Base-by-base conservation (phyloP, 2,329 filamentous ascomycete genomes). In the Fragosphaeria purpurea region DNA sequence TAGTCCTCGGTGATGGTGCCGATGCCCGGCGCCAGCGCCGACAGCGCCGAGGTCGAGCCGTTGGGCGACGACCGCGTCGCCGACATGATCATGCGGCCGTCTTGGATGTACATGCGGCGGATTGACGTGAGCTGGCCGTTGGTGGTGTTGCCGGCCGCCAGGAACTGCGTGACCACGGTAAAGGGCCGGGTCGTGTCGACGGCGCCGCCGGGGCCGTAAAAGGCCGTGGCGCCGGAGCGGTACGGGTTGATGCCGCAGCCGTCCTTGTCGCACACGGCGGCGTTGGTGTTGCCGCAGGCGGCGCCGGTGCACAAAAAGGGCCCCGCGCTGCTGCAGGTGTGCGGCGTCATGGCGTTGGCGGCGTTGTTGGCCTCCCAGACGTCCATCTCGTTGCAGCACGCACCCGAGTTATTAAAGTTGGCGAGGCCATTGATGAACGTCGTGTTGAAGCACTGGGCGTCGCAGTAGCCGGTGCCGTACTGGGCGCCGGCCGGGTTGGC, bases 391-490 rank as follows among this genome's bases (percentile, higher is more conserved):
- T 68, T 68, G 58, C 69, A 72, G 65, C 69, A 72, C 10, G 67
- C 58, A 46, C 69, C 69, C 32, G 65, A 55, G 44, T 56, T 59
- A 39, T 62, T 60, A 42, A 69, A 56, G 55, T 70, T 70, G 37
- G 62, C 76, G 13, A 55, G 37, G 41, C 65, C 55, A 45, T 56
- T 55, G 49, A 55, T 53, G 51, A 70, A 69, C 10, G 50, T 46
- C 12, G 37, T 35, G 59, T 71, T 73, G 41, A 65, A 65, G 61
- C 74, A 77, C 61, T 77, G 73, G 10, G 73, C 68, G 57, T 77
- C 74, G 52, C 77, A 81, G 63, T 80, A 80, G 6, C 77, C 77
- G 7, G 74, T 76, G 42, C 77, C 77, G 54, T 77, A 78, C 51
- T 71, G 65, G 31, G 77, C 77, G 53, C 77, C 77, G 40, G 73